Evolutionary conservation across 108 stramenopile species (phyloP).

Genomic region (Chaetoceros muelleri): DNA sequence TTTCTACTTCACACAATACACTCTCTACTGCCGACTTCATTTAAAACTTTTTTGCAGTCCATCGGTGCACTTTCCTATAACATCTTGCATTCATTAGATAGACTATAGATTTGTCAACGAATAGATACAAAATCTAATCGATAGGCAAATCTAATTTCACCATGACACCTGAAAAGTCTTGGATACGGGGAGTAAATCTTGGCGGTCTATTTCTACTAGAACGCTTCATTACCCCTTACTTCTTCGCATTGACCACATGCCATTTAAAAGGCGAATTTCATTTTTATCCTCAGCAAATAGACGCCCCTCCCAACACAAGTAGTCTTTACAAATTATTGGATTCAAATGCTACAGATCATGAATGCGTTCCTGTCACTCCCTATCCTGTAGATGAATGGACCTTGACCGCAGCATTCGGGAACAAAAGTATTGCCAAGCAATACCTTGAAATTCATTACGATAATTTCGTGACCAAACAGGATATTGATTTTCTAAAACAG

Average conservation of each 20-base stretch:
- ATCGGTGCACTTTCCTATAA: too few species aligned
- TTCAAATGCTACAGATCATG: too few species aligned
- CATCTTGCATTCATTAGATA: too few species aligned
- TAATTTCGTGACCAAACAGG: slow-evolving; percentile 45
- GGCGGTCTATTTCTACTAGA: slow-evolving; percentile 49
- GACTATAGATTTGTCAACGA: too few species aligned
- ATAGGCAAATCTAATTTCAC: too few species aligned
- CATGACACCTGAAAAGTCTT: too few species aligned
- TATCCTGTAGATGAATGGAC: slow-evolving; percentile 54
- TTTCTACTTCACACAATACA: too few species aligned
- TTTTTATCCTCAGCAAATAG: slow-evolving; percentile 33
- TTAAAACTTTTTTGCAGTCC: too few species aligned
- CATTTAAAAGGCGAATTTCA: slow-evolving; percentile 31
- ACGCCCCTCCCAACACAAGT: slow-evolving; percentile 11
- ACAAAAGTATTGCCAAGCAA: slow-evolving; percentile 12
- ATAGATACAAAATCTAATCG: too few species aligned
- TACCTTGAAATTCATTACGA: slow-evolving; percentile 65
- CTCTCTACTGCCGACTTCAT: too few species aligned
- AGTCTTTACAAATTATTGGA: slow-evolving; percentile 2
- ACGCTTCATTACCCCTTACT: slow-evolving; percentile 57
- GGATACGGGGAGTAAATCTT: slow-evolving; percentile 56
- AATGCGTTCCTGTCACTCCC: neutral
- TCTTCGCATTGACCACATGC: slow-evolving; percentile 51
- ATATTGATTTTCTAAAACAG: slow-evolving; percentile 25
- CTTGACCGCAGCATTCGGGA: slow-evolving; percentile 23